Evolutionary conservation across 1,139 yeast genomes (phyloP), one percentile per base, ranked within the genome.

Genomic region (Arxiozyma slooffiae): DNA sequence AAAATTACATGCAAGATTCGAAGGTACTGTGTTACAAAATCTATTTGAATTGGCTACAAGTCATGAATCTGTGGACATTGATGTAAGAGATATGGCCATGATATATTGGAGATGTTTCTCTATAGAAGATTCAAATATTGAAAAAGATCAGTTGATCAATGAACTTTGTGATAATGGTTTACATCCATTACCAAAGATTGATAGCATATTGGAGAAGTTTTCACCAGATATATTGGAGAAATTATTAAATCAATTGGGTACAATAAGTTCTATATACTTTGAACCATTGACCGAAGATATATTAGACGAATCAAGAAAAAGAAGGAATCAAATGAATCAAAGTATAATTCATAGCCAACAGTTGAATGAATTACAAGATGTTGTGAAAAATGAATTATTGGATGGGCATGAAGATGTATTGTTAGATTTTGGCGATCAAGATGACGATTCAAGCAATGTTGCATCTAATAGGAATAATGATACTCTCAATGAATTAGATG

Each of bases 101-200:
- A 78, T 92, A 49, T 92, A 89, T 69, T 92, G 97, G 97, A 81
- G 98, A 64, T 73, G 94, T 52, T 73, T 92, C 52, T 87, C 96
- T 0, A 72, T 84, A 30, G 81, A 79, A 50, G 50, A 40, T 30
- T 20, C 44, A 1, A 55, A 60, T 47, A 54, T 61, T 21, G 36
- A 30, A 30, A 30, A 30, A n/a, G 67, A 63, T 22, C 51, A 48
- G 8, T 47, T 65, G 36, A 54, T 64, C 37, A 53, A 60, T 34
- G 59, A 62, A 42, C 48, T 66, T 38, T 64, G 67, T 46, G 49
- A 55, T 7, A 73, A 81, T 11, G 79, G 36, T 30, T 30, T 30
- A 14, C 11, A 30, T 30, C 36, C 78, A 54, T 71, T 85, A 52
- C 95, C 96, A 7, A 79, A 81, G 9, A 79, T 90, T 52, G 78